Base-by-base conservation (phyloP, 352 stramenopile species). In the Pythium plurisporium region DNA sequence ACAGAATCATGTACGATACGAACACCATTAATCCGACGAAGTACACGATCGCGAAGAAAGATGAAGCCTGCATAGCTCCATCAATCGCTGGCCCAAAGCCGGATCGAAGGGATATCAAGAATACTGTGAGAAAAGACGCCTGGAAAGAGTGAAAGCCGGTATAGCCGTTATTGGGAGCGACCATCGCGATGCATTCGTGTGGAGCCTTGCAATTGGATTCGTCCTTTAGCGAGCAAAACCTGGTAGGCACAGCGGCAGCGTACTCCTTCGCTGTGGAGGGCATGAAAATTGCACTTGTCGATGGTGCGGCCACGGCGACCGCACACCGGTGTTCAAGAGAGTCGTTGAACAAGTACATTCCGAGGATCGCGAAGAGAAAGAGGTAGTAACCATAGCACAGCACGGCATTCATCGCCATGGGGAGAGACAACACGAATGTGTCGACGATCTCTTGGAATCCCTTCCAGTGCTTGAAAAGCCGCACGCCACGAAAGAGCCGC, bases 331-430 rank as follows among this genome's bases (percentile, higher is more conserved):
- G 70, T 22, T 83, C 86, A 6, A 94, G 62, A 4, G 82, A 87
- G 48, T 92, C 81, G 49, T 87, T 86, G 67, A 94, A 94, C 2
- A 94, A 63, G 59, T 94, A 94, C 82, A 94, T 91, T 3, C 82
- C 82, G 15, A 94, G 65, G 31, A 92, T 89, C 9, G 82, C 82
- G 47, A 94, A 94, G 23, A 94, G 61, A 53, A 92, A 88, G 8
- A 94, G 69, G 48, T 92, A 94, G 65, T 94, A 94, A 48, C 73
- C 81, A 54, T 91, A 94, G 55, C 82, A 92, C 0, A 91, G 66
- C 20, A 91, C 60, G 8, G 84, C 80, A 36, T 90, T 90, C 0
- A 48, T 66, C 4, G 80, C 82, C 80, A 92, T 90, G 0, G 82
- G 84, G 22, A 94, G 57, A 26, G 84, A 70, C 2, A 71, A 56